Conservation (phyloP, 2,329 filamentous ascomycete genomes). For the Fusarium oligoseptatum region DNA sequence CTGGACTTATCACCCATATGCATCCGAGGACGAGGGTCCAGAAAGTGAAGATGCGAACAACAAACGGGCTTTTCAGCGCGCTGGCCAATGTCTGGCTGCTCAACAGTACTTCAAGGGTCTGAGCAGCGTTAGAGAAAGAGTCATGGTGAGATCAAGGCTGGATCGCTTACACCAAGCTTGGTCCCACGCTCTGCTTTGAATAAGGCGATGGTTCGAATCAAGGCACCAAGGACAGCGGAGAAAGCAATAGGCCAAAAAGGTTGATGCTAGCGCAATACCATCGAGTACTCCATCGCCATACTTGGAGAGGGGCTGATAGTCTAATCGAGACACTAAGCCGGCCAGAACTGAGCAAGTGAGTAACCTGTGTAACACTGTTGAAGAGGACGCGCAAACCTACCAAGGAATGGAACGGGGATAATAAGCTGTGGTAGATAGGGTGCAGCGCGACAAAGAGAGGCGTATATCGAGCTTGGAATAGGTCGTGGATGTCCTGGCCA, state of each 20-base stretch:
- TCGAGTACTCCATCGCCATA: neutral
- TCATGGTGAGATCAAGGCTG: neutral
- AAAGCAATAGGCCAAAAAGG: constrained; percentile 1
- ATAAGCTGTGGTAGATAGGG: neutral
- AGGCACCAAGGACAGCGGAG: neutral
- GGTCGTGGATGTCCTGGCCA: neutral
- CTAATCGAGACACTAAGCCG: neutral
- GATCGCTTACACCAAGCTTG: neutral
- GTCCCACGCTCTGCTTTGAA: neutral
- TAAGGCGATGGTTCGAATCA: neutral
- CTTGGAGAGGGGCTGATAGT: neutral
- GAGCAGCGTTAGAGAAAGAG: neutral
- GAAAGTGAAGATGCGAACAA: neutral
- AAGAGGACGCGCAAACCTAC: neutral
- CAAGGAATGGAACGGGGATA: neutral
- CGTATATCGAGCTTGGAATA: neutral
- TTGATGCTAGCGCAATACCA: neutral
- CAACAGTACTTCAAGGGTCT: neutral
- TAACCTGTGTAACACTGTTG: neutral
- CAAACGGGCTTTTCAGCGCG: neutral
- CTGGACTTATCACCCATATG: neutral
- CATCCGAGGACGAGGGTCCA: neutral
- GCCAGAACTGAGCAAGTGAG: neutral
- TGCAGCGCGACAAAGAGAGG: neutral
- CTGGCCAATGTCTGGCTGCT: neutral